Conservation (phyloP, 352 stramenopile genomes). For the Globisporangium nunn region DNA sequence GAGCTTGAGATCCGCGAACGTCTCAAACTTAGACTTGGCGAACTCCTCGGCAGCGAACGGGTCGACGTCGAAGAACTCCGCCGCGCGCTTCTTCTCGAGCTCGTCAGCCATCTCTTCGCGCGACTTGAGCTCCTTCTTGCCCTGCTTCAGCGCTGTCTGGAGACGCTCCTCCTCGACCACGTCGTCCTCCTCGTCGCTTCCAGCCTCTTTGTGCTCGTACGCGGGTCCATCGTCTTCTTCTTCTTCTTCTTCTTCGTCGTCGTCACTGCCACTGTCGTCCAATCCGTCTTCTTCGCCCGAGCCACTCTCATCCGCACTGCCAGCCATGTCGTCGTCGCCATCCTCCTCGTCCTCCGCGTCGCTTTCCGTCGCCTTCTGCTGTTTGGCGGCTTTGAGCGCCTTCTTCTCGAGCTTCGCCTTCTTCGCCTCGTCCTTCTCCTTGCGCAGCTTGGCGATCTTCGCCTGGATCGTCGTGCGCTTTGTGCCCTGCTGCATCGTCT, state of each 20-base stretch:
- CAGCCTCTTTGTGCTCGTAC: constrained; percentile 26
- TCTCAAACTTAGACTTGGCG: constrained; percentile 81
- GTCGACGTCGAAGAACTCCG: constrained; percentile 77
- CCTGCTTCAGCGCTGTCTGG: constrained; percentile 54
- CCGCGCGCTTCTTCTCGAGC: constrained; percentile 75
- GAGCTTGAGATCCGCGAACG: constrained; percentile 96
- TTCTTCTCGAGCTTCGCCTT: constrained; percentile 51
- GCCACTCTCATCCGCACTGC: constrained; percentile 9
- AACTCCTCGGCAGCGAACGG: constrained; percentile 73
- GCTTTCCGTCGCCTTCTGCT: constrained; percentile 19
- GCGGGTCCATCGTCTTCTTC: constrained; percentile 16
- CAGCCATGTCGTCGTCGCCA: constrained; percentile 13
- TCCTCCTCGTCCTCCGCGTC: constrained; percentile 10
- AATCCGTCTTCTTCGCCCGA: constrained; percentile 17
- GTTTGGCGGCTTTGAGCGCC: constrained; percentile 26
- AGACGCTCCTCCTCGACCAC: constrained; percentile 73
- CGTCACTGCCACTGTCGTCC: constrained; percentile 17
- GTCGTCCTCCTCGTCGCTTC: constrained; percentile 49
- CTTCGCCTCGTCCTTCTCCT: constrained; percentile 67
- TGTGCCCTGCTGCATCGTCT: constrained; percentile 37
- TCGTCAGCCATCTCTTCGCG: constrained; percentile 63
- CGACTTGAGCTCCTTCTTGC: constrained; percentile 38
- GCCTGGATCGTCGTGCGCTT: constrained; percentile 80
- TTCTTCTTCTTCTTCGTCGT: constrained; percentile 12
- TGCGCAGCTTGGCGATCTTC: constrained; percentile 79